Base-by-base conservation (phyloP, 495 filamentous ascomycete species). In the Penicillium desertorum region DNA sequence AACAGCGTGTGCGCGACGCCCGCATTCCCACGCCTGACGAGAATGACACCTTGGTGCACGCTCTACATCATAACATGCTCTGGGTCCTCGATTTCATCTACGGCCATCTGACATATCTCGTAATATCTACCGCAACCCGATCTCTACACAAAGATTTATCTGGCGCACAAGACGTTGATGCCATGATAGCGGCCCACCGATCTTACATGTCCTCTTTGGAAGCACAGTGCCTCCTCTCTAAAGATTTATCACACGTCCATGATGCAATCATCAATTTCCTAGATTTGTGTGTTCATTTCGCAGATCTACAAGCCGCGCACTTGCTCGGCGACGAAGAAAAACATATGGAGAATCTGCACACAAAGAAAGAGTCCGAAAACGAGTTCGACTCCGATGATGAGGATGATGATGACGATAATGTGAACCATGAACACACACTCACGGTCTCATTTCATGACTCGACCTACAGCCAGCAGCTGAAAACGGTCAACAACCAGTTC, bases 1-100 rank as follows among this genome's bases (percentile, higher is more conserved):
- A 80, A 43, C 78, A 85, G 48, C 80, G 81, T 16, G 54, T 75
- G 2, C 72, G 70, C 45, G 66, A 70, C 42, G 60, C 63, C 23
- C 56, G 63, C 6, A 34, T 20, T 16, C 45, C 37, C 0, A 12
- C 29, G 0, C 12, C 54, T 41, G 55, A 66, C 34, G 8, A 55
- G 5, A 63, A 83, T 27, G 71, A 76, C 32, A 71, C 72, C 3
- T 64, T 72, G 1, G 86, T 84, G 62, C 86, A 86, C 63, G 74
- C 78, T 19, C 74, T 95, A 12, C 84, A 88, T 41, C 81, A 87
- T n/a, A 82, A 85, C 27, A 76, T 96, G 12, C 72, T 96, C 14
- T 93, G 90, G 87, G 91, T 95, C 67, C 77, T 83, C 52, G 87
- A 89, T 60, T 82, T 80, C 0, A 57, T 98, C 2, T 83, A 89